phyloP scores from a whole-genome alignment of 805 yeast species.

The Wickerhamomyces bisporus region DNA sequence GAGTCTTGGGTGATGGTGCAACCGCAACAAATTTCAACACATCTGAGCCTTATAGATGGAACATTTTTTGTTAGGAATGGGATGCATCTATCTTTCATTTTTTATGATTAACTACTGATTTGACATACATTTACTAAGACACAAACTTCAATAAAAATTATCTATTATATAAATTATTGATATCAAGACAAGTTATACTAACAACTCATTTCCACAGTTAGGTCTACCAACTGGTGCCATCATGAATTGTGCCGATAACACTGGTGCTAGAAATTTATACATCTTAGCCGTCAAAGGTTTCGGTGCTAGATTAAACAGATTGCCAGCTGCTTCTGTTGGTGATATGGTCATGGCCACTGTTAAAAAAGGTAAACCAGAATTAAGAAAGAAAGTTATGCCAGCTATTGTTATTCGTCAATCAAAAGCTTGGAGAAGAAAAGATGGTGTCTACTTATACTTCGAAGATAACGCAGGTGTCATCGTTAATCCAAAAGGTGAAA shows the following conservation, averaged over 20 bases:
- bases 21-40: no score
- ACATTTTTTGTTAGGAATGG: no score
- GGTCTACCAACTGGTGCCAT: constrained; percentile 99
- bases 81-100: no score
- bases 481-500: constrained; percentile 99
- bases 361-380: constrained; percentile 99
- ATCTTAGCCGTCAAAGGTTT: constrained; percentile 97
- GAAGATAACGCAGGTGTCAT: constrained; percentile 99
- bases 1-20: no score
- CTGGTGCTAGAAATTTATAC: constrained; percentile 99
- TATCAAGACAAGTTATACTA: constrained; percentile 3
- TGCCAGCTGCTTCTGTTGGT: constrained; percentile 99
- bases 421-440: constrained; percentile 99
- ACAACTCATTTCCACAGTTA: constrained; percentile 46
- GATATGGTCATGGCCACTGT: constrained; percentile 99
- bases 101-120: no score
- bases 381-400: constrained; percentile 99
- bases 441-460: constrained; percentile 98
- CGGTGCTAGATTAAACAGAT: constrained; percentile 99
- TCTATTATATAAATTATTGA: no score
- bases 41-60: no score
- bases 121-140: no score
- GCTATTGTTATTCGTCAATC: constrained; percentile 99
- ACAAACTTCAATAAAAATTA: no score
- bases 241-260: constrained; percentile 99